These are phyloP conservation scores for Fomitopsis schrenkii DNA, from an alignment of 1,284 basidiomycete species.

Conservation along the genomic window DNA sequence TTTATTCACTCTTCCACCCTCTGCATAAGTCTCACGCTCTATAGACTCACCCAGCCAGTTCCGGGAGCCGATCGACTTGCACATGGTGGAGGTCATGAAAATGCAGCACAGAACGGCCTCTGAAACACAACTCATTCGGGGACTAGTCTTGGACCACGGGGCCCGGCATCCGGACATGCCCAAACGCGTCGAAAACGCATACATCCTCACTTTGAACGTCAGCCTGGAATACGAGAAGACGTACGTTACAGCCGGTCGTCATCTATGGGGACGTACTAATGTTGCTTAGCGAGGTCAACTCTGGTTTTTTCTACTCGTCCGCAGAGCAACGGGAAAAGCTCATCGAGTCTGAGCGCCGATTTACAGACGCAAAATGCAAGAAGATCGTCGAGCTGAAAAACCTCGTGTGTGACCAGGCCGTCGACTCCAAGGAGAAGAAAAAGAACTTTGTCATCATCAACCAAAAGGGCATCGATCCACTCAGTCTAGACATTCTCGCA, in stretches of 20 bases:
- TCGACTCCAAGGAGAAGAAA: slow-evolving; percentile 73
- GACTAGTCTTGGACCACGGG: slow-evolving; percentile 94
- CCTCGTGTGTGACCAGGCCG: slow-evolving; percentile 88
- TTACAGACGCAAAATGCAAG: slow-evolving; percentile 92
- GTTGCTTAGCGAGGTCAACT: slow-evolving; percentile 88
- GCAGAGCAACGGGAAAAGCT: slow-evolving; percentile 99
- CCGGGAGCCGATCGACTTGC: slow-evolving; percentile 91
- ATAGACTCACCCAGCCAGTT: slow-evolving; percentile 64
- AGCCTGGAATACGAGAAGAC: slow-evolving; percentile 99
- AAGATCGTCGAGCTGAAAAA: slow-evolving; percentile 99
- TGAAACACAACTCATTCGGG: slow-evolving; percentile 96
- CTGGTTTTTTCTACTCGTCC: slow-evolving; percentile 98
- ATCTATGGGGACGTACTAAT: slow-evolving; percentile 1
- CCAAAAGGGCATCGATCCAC: slow-evolving; percentile 99
- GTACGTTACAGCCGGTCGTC: slow-evolving; percentile 45
- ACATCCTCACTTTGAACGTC: slow-evolving; percentile 94
- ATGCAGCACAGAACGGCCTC: slow-evolving; percentile 99
- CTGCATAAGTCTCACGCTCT: slow-evolving; percentile 6
- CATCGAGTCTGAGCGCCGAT: slow-evolving; percentile 94
- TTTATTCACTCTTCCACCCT: not conserved
- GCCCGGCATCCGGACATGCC: slow-evolving; percentile 99
- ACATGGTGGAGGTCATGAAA: slow-evolving; percentile 99
- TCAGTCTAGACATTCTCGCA: slow-evolving; percentile 93
- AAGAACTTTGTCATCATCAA: slow-evolving; percentile 97
- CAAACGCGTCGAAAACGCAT: slow-evolving; percentile 96